Percentiles rank a stretch among this genome's conserved stretches.
Conservation (phyloP, 1,284 basidiomycete species). For the Rhodotorula sp. region DNA sequence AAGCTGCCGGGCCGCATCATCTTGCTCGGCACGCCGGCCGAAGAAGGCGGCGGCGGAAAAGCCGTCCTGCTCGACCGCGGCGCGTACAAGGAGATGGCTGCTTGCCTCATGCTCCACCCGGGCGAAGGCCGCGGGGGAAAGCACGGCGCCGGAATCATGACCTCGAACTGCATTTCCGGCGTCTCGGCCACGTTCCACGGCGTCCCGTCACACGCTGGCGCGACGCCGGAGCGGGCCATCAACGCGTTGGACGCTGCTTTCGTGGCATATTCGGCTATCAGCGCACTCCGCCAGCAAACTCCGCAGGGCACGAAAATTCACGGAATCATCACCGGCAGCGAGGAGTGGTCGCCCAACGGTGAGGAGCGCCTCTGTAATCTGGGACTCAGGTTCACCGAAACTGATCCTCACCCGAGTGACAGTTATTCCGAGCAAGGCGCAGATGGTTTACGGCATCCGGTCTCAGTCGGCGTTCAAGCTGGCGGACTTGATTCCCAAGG, state of each 20-base stretch:
- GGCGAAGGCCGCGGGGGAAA: constrained; percentile 26
- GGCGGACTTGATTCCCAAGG: background rate
- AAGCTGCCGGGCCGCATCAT: constrained; percentile 68
- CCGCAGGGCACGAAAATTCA: constrained; percentile 64
- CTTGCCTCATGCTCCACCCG: constrained; percentile 63
- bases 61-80: constrained; percentile 66
- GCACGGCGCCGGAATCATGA: constrained; percentile 30
- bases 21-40: constrained; percentile 82
- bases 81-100: constrained; percentile 72
- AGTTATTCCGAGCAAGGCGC: constrained; percentile 5
- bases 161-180: constrained; percentile 42
- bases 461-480: background rate
- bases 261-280: constrained; percentile 70
- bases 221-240: constrained; percentile 74
- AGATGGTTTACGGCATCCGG: constrained; percentile 4
- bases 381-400: no score
- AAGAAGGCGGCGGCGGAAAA: constrained; percentile 78
- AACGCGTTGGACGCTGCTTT: constrained; percentile 83
- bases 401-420: no score
- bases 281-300: constrained; percentile 71
- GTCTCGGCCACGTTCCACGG: constrained; percentile 45
- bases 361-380: background rate
- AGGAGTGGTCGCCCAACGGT: constrained; percentile 24
- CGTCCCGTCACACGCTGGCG: constrained; percentile 67
- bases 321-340: constrained; percentile 56